A percentile compares a stretch with the other conserved stretches of the same genome.
Conservation (phyloP, 768 basidiomycete genomes). For the Hemileccinum impolitum region DNA sequence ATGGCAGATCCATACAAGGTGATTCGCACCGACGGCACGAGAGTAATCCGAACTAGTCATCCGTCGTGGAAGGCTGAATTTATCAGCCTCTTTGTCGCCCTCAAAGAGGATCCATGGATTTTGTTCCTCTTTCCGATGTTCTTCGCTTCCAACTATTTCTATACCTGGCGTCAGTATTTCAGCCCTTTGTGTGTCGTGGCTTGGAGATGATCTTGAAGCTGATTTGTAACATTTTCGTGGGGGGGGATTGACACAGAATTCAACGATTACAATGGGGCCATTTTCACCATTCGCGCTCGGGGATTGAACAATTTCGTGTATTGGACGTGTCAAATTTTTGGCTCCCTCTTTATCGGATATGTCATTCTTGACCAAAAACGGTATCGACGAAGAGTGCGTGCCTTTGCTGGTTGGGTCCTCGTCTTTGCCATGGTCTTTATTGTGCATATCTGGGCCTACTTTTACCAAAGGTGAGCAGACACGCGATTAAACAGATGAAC, state of each 20-base stretch:
- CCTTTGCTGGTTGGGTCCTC: conserved; percentile 66
- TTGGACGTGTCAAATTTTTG: conserved; percentile 76
- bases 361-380: conserved; percentile 55
- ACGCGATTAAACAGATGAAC: no score
- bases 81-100: conserved; percentile 59
- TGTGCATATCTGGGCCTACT: conserved; percentile 75
- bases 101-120: conserved; percentile 70
- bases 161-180: conserved; percentile 66
- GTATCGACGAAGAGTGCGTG: conserved; percentile 62
- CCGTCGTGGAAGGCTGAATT: conserved; percentile 78
- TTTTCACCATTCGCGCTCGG: conserved; percentile 81
- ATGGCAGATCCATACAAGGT: conserved; percentile 75
- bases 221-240: neutral
- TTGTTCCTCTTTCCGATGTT: conserved; percentile 83
- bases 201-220: neutral
- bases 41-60: conserved; percentile 54
- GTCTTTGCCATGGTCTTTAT: conserved; percentile 64
- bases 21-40: conserved; percentile 72
- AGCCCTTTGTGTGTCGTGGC: neutral
- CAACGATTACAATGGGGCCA: conserved; percentile 72
- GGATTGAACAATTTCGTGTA: conserved; percentile 77
- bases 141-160: conserved; percentile 81
- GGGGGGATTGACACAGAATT: conserved; percentile 50
- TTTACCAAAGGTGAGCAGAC: conserved; percentile 63
- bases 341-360: conserved; percentile 68